Percentiles rank a stretch among this genome's conserved stretches.
These are phyloP conservation scores for Gossypium laxum DNA, from an alignment of 441 rosid genomes.

Conservation along the genomic window DNA sequence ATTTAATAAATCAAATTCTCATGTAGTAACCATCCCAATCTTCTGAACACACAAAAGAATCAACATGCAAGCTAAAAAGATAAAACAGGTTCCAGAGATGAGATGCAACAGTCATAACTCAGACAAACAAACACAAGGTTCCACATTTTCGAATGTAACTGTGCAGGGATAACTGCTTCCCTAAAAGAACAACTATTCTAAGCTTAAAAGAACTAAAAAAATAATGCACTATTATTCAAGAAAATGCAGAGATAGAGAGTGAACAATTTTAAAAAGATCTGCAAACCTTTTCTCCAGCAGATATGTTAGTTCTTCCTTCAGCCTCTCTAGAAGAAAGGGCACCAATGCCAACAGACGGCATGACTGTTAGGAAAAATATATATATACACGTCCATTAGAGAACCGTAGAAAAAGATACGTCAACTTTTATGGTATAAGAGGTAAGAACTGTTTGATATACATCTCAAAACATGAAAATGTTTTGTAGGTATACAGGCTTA, in stretches of 20 bases:
- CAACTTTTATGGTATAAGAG: neutral
- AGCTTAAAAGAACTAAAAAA: neutral
- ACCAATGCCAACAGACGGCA: constrained; percentile 82
- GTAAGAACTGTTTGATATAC: neutral
- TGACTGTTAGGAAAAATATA: constrained; percentile 30
- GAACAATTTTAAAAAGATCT: constrained; percentile 1
- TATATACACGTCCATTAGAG: constrained; percentile 6
- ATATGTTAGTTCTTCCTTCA: constrained; percentile 73
- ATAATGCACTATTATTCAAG: neutral
- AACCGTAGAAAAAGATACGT: constrained; percentile 5
- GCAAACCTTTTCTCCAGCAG: constrained; percentile 75
- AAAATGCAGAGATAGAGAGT: neutral
- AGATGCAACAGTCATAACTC: neutral
- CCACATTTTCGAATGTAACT: neutral
- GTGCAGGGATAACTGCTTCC: neutral
- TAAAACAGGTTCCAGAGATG: neutral
- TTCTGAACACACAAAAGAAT: neutral
- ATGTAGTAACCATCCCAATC: neutral
- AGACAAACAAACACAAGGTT: constrained; percentile 4
- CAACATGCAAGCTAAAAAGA: constrained; percentile 3
- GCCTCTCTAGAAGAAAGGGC: constrained; percentile 90
- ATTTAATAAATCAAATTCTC: neutral
- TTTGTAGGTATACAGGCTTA: constrained; percentile 17
- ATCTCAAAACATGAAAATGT: constrained; percentile 8
- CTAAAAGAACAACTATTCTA: neutral